Base-by-base conservation (phyloP, 2,329 filamentous ascomycete genomes). In the Colletotrichum magnum region DNA sequence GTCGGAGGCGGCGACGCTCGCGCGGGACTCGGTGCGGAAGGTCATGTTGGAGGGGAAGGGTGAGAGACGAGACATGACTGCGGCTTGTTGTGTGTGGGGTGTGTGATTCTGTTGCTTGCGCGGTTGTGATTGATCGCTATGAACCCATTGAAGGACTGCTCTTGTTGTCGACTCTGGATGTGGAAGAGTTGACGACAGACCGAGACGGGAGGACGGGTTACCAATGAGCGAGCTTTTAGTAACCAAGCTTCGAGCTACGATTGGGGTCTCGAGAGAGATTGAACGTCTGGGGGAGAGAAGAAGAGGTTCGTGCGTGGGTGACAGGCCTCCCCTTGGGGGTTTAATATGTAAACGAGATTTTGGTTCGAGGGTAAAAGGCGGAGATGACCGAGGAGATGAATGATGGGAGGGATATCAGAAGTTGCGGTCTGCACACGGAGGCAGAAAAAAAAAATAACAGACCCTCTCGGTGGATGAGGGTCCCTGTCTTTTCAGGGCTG, bases 1-100 rank as follows among this genome's bases (percentile, higher is more conserved):
- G 73, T 85, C 83, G 32, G 86, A 87, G 56, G 78, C 78, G 58
- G 83, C 82, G 71, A 82, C 75, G 75, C 82, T 85, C 54, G 79
- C 77, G 59, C 81, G 79, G 53, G 82, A 83, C 41, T 73, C 72
- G 21, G 78, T 75, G 53, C 75, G 75, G 45, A 75, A 70, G 5
- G 62, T 66, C 36, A 75, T 71, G 63, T 72, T 58, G 18, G 67
- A 62, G 9, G 67, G 67, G 28, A 68, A 57, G 12, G 64, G 59
- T 2, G 71, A 63, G n/a, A 72, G 62, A 24, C 67, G 61, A 53
- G 71, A 72, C 67, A 72, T 72, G 54, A 9, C 45, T 47, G 62
- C 41, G 62, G 36, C 16, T 26, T 24, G 21, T 12, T 53, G 16
- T 52, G 36, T 45, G 28, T 9, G 48, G 24, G 21, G 45, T 50